Base-by-base conservation (phyloP, 2,329 filamentous ascomycete genomes). In the Nemania bipapillata region DNA sequence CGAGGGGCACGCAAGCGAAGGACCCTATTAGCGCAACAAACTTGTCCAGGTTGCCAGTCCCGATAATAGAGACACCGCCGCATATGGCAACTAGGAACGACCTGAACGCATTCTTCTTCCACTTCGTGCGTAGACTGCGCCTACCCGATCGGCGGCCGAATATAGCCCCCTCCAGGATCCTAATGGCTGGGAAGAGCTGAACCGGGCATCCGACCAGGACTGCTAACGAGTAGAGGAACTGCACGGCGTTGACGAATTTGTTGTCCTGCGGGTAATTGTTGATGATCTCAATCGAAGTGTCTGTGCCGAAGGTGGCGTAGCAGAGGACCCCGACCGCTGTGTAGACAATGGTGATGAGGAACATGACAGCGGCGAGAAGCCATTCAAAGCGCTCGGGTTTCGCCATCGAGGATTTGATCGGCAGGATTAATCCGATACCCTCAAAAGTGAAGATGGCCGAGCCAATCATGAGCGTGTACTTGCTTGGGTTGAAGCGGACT, bases 391-490 rank as follows among this genome's bases (percentile, higher is more conserved):
- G 85, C 70, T 92, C 83, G 0, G 91, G 91, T 66, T 89, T 83
- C 74, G 87, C 87, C 91, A 93, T 93, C 65, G 89, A 91, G 8
- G 90, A 91, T 77, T 93, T 90, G 62, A 93, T 93, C 0, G 91
- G 91, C 8, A 93, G 82, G 70, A 93, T 92, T 26, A 93, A 86
- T 0, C 91, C 91, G 54, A 93, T 93, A 55, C 91, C 91, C 77
- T 93, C 91, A 73, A 92, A 93, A 0, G 91, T 92, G 80, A 93
- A 93, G 75, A 93, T 92, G 42, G 90, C 88, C 1, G 90, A 88
- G 60, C 91, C 91, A 55, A 93, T 86, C 28, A 90, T 93, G 62
- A 93, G 82, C 0, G 91, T 90, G 77, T 90, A 93, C 64, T 87
- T 84, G 28, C 83, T 81, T 0, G 91, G 88, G 78, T 93, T 93